Evolutionary conservation across 805 yeast species (phyloP).

Genomic region (Spathaspora arborariae): DNA sequence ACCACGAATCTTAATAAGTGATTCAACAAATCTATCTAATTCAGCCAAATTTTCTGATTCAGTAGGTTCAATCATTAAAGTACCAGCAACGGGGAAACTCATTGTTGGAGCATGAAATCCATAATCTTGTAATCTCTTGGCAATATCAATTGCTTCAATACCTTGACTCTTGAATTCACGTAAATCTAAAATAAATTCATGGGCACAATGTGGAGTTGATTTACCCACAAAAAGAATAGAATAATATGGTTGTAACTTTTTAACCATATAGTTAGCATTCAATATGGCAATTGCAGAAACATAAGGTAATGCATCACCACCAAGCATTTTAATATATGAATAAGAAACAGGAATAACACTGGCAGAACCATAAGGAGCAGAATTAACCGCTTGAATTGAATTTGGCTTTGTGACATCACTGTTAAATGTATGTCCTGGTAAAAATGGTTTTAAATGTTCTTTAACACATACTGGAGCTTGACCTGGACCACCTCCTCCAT

Average conservation of each 20-base stretch:
- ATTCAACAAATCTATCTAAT: slow-evolving; percentile 84
- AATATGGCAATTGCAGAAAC: slow-evolving; percentile 89
- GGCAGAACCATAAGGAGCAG: slow-evolving; percentile 97
- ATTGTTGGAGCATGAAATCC: slow-evolving; percentile 99
- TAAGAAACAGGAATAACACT: slow-evolving; percentile 90
- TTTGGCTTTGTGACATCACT: slow-evolving; percentile 46
- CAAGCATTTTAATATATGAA: slow-evolving; percentile 93
- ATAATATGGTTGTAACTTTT: slow-evolving; percentile 65
- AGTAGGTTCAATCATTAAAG: slow-evolving; percentile 97
- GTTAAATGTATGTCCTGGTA: slow-evolving; percentile 71
- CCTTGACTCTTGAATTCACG: slow-evolving; percentile 78
- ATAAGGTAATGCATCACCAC: slow-evolving; percentile 76
- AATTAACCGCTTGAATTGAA: slow-evolving; percentile 73
- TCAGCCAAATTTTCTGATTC: slow-evolving; percentile 89
- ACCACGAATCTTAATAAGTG: slow-evolving; percentile 75
- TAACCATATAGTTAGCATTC: slow-evolving; percentile 95
- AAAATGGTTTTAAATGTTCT: slow-evolving; percentile 69
- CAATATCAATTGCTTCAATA: slow-evolving; percentile 92
- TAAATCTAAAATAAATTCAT: slow-evolving; percentile 90
- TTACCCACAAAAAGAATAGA: slow-evolving; percentile 70
- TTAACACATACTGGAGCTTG: slow-evolving; percentile 97
- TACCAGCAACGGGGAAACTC: slow-evolving; percentile 98
- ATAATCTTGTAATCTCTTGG: slow-evolving; percentile 95
- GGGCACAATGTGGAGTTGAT: slow-evolving; percentile 71
- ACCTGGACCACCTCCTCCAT: slow-evolving; percentile 99